phyloP scores from a whole-genome alignment of 306 rosid species.

The Sechiopsis laciniata region DNA sequence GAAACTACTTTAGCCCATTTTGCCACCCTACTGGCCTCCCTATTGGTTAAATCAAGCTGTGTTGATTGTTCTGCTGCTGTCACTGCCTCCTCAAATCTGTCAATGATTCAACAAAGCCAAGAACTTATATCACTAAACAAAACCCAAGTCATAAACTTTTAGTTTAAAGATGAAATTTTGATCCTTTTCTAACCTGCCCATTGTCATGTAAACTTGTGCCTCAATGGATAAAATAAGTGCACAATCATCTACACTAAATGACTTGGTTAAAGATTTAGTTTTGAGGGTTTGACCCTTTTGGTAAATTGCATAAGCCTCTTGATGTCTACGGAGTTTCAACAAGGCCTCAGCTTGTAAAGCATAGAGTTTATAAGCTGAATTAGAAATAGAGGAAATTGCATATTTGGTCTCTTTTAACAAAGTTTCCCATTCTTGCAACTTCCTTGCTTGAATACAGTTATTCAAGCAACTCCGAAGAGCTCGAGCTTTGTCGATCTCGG shows the following conservation, averaged over 20 bases:
- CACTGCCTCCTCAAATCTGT: conserved; percentile 83
- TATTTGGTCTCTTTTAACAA: conserved; percentile 56
- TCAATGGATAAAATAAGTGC: conserved; percentile 56
- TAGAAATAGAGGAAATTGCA: conserved; percentile 62
- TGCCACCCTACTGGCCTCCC: conserved; percentile 41
- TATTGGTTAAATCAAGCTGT: conserved; percentile 54
- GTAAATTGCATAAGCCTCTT: conserved; percentile 60
- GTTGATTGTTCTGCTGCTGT: conserved; percentile 56
- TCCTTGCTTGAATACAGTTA: conserved; percentile 55
- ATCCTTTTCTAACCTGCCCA: conserved; percentile 61
- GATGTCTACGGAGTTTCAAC: conserved; percentile 57
- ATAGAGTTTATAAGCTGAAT: conserved; percentile 71
- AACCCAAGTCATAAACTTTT: not conserved
- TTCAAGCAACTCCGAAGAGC: conserved; percentile 52
- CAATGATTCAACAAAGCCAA: not conserved
- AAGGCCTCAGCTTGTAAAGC: conserved; percentile 86
- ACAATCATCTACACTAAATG: conserved; percentile 43
- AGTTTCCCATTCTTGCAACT: conserved; percentile 54
- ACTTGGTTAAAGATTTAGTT: conserved; percentile 40
- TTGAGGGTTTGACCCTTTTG: conserved; percentile 55
- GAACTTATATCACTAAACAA: not conserved
- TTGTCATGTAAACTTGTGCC: conserved; percentile 61
- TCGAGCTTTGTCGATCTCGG: conserved; percentile 42
- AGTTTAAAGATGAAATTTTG: not conserved
- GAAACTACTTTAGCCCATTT: conserved; percentile 55